Conservation (phyloP, 257 asterid species). For the Salvia rosmarinus region DNA sequence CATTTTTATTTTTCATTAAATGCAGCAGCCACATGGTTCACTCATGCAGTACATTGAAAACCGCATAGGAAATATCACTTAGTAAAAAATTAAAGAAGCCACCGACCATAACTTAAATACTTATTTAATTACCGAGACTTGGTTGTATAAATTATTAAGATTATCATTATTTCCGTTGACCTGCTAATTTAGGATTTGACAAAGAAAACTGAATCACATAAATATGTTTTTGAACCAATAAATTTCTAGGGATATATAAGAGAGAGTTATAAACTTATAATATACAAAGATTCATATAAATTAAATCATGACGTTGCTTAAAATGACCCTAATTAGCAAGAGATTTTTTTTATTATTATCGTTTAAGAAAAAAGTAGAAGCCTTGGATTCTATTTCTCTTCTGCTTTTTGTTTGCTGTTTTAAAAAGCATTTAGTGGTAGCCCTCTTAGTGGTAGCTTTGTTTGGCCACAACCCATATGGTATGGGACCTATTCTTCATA, state of each 20-base stretch:
- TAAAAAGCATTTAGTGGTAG: too few relatives aligned
- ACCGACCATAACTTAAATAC: background rate
- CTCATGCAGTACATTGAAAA: background rate
- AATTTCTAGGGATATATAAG: too few relatives aligned
- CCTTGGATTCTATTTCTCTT: slow-evolving; percentile 35
- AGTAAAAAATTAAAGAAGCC: background rate
- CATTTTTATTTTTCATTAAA: background rate
- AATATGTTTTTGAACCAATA: too few relatives aligned
- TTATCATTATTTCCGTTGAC: too few relatives aligned
- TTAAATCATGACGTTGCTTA: background rate
- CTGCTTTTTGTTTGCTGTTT: too few relatives aligned
- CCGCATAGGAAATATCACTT: background rate
- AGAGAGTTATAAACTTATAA: too few relatives aligned
- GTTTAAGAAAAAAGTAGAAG: slow-evolving; percentile 10
- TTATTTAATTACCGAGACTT: too few relatives aligned
- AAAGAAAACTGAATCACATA: too few relatives aligned
- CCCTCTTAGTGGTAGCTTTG: slow-evolving; percentile 12
- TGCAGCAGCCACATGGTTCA: slow-evolving; percentile 13
- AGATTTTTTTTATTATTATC: background rate
- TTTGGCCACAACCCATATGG: slow-evolving; percentile 9
- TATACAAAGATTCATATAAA: background rate
- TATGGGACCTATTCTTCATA: background rate
- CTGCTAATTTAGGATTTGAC: too few relatives aligned
- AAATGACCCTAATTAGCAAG: background rate
- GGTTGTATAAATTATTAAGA: too few relatives aligned